These are phyloP conservation scores for Fusarium heterosporum DNA, from an alignment of 2,329 filamentous ascomycete species.

Conservation along the genomic window DNA sequence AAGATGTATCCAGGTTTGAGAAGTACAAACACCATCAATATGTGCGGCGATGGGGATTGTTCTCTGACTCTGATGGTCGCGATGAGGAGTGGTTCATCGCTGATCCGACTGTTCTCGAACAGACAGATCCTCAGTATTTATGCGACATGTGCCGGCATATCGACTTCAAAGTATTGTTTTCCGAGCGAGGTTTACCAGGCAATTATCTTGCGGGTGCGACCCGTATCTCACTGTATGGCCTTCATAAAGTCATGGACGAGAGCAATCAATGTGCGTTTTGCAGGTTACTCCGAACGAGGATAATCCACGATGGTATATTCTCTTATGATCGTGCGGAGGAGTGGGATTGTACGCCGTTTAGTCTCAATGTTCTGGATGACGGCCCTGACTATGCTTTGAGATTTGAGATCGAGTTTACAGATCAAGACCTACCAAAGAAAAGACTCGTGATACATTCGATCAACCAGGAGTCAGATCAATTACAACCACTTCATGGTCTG, in stretches of 20 bases:
- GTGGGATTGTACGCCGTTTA: neutral
- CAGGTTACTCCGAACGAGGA: conserved; percentile 4
- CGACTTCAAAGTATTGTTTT: conserved; percentile 10
- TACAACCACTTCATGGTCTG: conserved; percentile 4
- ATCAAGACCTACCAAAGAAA: neutral
- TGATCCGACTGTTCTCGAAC: neutral
- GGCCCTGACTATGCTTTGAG: neutral
- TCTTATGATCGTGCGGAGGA: neutral
- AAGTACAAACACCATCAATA: conserved; percentile 29
- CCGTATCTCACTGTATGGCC: conserved; percentile 4
- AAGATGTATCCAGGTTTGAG: conserved; percentile 5
- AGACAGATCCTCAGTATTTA: conserved; percentile 5
- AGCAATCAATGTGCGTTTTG: conserved; percentile 4
- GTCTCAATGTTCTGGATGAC: conserved; percentile 8
- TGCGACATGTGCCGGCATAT: conserved; percentile 29
- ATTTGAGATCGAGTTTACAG: conserved; percentile 13
- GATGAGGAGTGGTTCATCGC: conserved; percentile 29
- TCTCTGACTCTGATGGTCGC: conserved; percentile 11
- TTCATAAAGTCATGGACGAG: conserved; percentile 10
- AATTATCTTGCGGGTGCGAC: conserved; percentile 20
- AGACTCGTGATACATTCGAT: conserved; percentile 9
- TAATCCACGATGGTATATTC: neutral
- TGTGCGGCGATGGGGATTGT: conserved; percentile 14
- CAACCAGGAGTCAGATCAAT: neutral
- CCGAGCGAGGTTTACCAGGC: conserved; percentile 5